These are phyloP conservation scores for Rhodotorula sp. DNA, from an alignment of 1,284 basidiomycete genomes.

Conservation along the genomic window DNA sequence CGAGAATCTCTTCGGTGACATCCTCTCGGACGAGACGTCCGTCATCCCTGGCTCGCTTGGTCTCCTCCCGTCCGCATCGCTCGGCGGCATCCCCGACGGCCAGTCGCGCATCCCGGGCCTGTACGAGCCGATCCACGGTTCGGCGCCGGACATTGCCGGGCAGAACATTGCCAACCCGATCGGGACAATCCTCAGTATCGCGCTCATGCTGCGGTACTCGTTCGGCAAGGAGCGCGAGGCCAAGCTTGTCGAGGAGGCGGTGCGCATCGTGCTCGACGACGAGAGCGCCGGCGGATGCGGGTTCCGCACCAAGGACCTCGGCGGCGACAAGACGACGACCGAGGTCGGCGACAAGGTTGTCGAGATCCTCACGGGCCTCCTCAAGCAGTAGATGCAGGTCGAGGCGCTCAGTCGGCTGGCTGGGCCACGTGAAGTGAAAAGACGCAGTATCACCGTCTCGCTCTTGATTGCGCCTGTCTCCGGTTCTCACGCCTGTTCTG, in stretches of 20 bases:
- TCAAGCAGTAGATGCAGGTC: conserved; percentile 48
- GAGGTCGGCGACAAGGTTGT: conserved; percentile 85
- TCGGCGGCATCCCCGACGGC: conserved; percentile 83
- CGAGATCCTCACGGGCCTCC: conserved; percentile 67
- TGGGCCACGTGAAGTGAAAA: background rate
- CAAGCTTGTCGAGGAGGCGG: conserved; percentile 80
- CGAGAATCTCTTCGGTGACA: conserved; percentile 95
- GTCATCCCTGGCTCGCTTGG: conserved; percentile 98
- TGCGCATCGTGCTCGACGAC: conserved; percentile 82
- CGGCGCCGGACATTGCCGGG: conserved; percentile 94
- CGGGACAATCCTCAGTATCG: conserved; percentile 94
- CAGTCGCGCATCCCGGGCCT: conserved; percentile 70
- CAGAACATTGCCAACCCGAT: conserved; percentile 95
- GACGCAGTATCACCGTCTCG: background rate
- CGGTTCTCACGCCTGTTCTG: no score
- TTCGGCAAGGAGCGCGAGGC: conserved; percentile 83
- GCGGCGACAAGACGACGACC: conserved; percentile 71
- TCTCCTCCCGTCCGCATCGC: conserved; percentile 90
- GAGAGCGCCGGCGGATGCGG: conserved; percentile 71
- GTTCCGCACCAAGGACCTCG: conserved; percentile 82
- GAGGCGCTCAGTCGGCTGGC: no score
- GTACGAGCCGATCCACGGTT: conserved; percentile 95
- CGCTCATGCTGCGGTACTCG: conserved; percentile 93
- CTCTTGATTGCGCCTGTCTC: background rate
- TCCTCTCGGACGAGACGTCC: conserved; percentile 75